Evolutionary conservation across 2,329 filamentous ascomycete genomes (phyloP), one percentile per base, ranked within the genome.

Genomic region (Cryphonectria naterciae): DNA sequence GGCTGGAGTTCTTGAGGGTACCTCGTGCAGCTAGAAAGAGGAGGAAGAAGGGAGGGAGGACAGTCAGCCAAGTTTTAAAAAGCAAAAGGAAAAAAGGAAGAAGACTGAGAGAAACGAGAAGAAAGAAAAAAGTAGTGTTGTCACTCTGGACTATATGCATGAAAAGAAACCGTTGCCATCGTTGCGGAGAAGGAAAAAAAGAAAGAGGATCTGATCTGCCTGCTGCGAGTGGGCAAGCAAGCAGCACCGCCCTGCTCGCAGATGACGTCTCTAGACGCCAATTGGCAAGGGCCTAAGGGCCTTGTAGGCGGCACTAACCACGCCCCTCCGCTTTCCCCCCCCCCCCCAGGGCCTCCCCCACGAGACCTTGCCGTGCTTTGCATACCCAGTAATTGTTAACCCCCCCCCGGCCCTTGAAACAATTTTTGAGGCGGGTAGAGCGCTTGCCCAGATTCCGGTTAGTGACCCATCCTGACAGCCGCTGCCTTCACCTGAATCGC

Each of bases 1-100:
- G n/a, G 49, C 74, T 68, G 62, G 76, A 74, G 43, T 61, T 22
- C 35, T 22, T 71, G 25, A 35, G 10, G 75, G 41, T 66, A 65
- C 58, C 63, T 25, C 52, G 63, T 35, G 62, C 13, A 58, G 46
- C 32, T 35, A 35, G 13, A 32, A 17, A 35, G 37, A n/a, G 35
- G 19, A 13, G n/a, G 5, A 22, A n/a, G 35, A 6, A 13, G n/a
- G 5, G 37, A 46, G 19, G 43, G 25, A 49, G 28, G 5, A 22
- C 6, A 7, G 5, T 49, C 28, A 65, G 63, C 41, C 63, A 22
- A 49, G 19, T 56, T 39, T 65, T 39, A 11, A n/a, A 49, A 22
- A 19, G 2, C 4, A 46, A 19, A 4, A 46, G 15, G 15, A 46
- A 17, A 46, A 41, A 15, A 19, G 6, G 43, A 46, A 19, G 17